Conservation (phyloP, 2,329 filamentous ascomycete species). For the Clonostachys sp. region DNA sequence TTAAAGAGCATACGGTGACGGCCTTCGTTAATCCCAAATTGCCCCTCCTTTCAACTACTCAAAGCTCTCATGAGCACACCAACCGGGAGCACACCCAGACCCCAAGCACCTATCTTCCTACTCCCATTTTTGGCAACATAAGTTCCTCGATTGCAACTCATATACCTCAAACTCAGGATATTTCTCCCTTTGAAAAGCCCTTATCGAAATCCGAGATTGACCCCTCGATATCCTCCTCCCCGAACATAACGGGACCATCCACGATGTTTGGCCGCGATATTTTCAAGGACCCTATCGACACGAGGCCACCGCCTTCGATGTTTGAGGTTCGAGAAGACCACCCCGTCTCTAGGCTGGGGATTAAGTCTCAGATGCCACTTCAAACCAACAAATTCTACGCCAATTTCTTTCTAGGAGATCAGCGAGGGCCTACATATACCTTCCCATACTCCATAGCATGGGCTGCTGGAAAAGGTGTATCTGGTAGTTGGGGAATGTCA, state of each 20-base stretch:
- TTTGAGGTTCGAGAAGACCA: slow-evolving; percentile 49
- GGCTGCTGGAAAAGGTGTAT: slow-evolving; percentile 57
- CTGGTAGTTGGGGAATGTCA: slow-evolving; percentile 71
- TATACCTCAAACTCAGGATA: neutral
- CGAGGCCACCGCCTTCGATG: slow-evolving; percentile 40
- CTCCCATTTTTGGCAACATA: too few relatives aligned
- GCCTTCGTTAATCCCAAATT: too few relatives aligned
- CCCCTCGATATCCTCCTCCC: neutral
- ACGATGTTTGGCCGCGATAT: slow-evolving; percentile 37
- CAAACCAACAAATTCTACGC: slow-evolving; percentile 79
- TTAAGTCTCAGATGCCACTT: slow-evolving; percentile 44
- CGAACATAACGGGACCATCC: neutral
- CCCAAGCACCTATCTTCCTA: too few relatives aligned
- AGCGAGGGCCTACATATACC: slow-evolving; percentile 65
- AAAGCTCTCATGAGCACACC: too few relatives aligned
- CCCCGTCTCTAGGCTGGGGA: slow-evolving; percentile 49
- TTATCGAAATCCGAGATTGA: neutral
- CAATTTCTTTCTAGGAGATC: slow-evolving; percentile 74
- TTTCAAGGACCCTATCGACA: slow-evolving; percentile 51
- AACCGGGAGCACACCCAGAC: too few relatives aligned
- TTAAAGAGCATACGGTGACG: too few relatives aligned
- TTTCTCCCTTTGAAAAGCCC: neutral
- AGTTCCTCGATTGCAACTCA: neutral
- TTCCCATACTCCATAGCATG: slow-evolving; percentile 71
- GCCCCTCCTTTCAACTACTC: too few relatives aligned